Conservation (phyloP, 2,329 filamentous ascomycete species). For the Aschersonia sp. region DNA sequence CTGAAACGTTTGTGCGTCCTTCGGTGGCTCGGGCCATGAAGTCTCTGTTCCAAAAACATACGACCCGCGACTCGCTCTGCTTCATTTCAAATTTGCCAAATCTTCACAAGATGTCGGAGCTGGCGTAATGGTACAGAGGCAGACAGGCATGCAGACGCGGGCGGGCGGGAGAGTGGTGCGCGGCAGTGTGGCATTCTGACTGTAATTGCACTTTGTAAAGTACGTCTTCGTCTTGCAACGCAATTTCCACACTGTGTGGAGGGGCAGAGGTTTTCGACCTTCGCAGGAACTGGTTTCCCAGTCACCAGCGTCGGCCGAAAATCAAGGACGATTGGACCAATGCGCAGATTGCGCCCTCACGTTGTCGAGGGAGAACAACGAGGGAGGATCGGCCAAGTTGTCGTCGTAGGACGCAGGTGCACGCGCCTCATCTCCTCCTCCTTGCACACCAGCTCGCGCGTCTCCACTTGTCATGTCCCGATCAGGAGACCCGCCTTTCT, state of each 20-base stretch:
- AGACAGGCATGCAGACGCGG: background rate
- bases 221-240: background rate
- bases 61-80: background rate
- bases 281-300: too few relatives aligned
- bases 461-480: background rate
- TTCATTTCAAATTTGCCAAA: background rate
- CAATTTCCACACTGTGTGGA: too few relatives aligned
- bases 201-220: background rate
- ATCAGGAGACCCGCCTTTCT: background rate
- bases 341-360: background rate
- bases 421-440: background rate
- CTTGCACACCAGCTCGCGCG: background rate
- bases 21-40: background rate
- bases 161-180: background rate
- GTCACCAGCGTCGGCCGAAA: background rate
- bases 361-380: background rate
- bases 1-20: background rate
- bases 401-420: background rate
- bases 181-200: background rate
- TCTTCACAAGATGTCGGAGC: background rate
- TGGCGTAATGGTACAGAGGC: background rate
- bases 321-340: background rate
- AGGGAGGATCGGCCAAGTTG: background rate
- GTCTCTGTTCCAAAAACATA: background rate
- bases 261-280: too few relatives aligned